Percentiles rank a stretch among this genome's conserved stretches.
Evolutionary conservation across 2,329 filamentous ascomycete species (phyloP).

Genomic region (Drechslerella coelobrocha): DNA sequence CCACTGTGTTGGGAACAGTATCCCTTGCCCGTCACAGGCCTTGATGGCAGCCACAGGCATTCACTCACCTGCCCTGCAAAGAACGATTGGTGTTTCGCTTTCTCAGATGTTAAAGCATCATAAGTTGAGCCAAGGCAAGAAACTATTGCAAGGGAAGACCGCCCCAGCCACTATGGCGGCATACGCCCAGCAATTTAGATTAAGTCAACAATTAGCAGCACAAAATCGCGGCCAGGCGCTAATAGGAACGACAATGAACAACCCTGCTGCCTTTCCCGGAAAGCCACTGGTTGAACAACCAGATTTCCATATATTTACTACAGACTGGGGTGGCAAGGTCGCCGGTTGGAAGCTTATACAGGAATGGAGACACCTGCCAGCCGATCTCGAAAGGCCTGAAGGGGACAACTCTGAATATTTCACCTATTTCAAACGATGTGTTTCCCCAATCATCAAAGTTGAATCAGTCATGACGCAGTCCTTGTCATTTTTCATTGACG

Average conservation of each 20-base stretch:
- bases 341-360: constrained; percentile 41
- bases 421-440: constrained; percentile 41
- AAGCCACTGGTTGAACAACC: constrained; percentile 10
- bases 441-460: constrained; percentile 25
- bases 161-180: too few species aligned
- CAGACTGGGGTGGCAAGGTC: constrained; percentile 44
- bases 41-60: constrained; percentile 23
- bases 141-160: too few species aligned
- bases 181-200: constrained; percentile 12
- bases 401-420: constrained; percentile 29
- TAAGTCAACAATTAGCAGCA: background rate
- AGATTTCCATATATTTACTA: constrained; percentile 39
- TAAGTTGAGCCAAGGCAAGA: background rate
- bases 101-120: constrained; percentile 37
- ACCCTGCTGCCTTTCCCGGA: background rate
- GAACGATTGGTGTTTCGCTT: constrained; percentile 31
- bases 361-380: constrained; percentile 38
- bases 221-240: constrained; percentile 1
- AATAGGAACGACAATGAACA: background rate
- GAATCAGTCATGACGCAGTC: constrained; percentile 17
- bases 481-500: constrained; percentile 23
- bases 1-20: constrained; percentile 20
- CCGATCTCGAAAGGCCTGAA: constrained; percentile 31
- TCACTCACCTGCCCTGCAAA: constrained; percentile 31
- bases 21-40: constrained; percentile 11